phyloP scores from a whole-genome alignment of 192 early-diverging fungal species.

The Coemansia sp. region DNA sequence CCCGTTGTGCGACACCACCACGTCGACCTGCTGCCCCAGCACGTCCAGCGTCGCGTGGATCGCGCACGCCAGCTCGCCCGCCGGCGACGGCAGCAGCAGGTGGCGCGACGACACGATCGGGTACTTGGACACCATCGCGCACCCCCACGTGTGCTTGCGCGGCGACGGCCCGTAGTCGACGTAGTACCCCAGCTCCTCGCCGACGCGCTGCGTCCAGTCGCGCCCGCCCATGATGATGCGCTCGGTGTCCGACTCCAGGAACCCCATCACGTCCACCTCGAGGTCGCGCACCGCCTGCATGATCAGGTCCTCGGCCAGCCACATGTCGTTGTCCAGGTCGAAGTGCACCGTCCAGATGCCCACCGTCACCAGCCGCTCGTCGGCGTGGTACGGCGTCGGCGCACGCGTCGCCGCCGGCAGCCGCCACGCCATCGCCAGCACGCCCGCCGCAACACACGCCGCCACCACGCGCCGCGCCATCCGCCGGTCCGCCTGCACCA shows the following conservation, averaged over 20 bases:
- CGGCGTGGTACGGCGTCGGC: conserved; percentile 61
- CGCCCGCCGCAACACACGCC: conserved; percentile 18
- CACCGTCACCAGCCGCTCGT: conserved; percentile 67
- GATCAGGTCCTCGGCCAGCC: conserved; percentile 71
- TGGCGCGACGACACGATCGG: conserved; percentile 73
- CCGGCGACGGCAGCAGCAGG: conserved; percentile 75
- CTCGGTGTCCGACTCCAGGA: conserved; percentile 75
- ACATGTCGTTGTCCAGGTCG: conserved; percentile 83
- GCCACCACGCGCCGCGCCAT: conserved; percentile 17
- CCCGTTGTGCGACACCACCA: conserved; percentile 81
- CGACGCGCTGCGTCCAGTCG: conserved; percentile 75
- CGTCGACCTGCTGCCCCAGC: conserved; percentile 73
- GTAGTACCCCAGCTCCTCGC: conserved; percentile 74
- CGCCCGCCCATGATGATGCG: conserved; percentile 85
- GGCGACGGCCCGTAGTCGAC: conserved; percentile 82
- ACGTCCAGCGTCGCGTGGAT: conserved; percentile 86
- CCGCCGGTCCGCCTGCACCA: conserved; percentile 7
- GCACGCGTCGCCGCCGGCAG: conserved; percentile 47
- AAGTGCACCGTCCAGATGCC: conserved; percentile 88
- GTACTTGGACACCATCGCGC: conserved; percentile 80
- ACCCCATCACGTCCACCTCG: conserved; percentile 75
- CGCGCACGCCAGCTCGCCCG: conserved; percentile 78
- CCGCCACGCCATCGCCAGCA: conserved; percentile 50
- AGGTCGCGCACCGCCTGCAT: conserved; percentile 71
- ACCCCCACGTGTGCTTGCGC: conserved; percentile 86